Evolutionary conservation across 768 basidiomycete species (phyloP).

Genomic region (Boletus huronensis): DNA sequence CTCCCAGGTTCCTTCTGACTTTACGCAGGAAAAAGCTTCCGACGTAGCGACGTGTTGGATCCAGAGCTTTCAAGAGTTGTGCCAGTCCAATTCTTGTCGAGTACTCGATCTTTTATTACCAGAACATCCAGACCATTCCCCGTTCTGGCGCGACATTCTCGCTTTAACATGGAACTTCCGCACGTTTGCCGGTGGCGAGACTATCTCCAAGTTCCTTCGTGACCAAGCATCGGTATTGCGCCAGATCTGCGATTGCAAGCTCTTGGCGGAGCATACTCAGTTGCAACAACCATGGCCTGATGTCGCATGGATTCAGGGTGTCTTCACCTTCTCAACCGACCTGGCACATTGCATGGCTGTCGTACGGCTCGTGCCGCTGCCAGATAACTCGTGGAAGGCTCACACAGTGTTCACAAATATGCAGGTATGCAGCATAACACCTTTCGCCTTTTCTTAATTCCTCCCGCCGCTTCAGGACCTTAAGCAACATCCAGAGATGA

Average conservation of each 20-base stretch:
- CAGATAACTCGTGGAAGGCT: constrained; percentile 50
- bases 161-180: constrained; percentile 52
- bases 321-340: constrained; percentile 5
- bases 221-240: constrained; percentile 25
- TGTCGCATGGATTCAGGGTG: constrained; percentile 41
- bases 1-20: neutral
- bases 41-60: neutral
- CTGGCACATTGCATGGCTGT: constrained; percentile 1
- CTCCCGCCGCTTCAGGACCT: neutral
- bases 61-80: neutral
- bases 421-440: constrained; percentile 25
- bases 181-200: constrained; percentile 37
- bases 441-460: neutral
- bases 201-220: constrained; percentile 35
- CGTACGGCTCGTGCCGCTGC: constrained; percentile 37
- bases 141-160: constrained; percentile 4
- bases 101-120: neutral
- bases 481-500: constrained; percentile 39
- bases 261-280: neutral
- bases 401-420: constrained; percentile 56
- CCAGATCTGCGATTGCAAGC: constrained; percentile 1
- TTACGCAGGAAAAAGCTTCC: neutral
- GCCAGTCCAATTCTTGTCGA: neutral
- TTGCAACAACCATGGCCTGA: constrained; percentile 44
- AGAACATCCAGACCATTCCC: neutral